A percentile compares a stretch with the other conserved stretches of the same genome.
Conservation (phyloP, 148 eudicot species). For the Euryodendron excelsum region DNA sequence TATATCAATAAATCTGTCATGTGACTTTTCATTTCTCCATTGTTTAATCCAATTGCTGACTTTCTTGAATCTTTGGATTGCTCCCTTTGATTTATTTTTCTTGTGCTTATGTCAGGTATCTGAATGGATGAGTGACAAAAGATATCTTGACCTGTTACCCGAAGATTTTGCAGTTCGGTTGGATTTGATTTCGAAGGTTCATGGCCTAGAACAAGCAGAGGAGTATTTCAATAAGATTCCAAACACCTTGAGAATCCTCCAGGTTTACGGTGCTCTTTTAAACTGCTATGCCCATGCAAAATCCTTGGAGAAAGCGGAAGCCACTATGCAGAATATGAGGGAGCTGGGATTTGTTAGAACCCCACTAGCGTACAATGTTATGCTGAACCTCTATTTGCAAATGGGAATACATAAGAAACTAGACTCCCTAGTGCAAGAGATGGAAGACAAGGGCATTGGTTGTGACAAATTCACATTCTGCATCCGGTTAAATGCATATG, state of each 20-base stretch:
- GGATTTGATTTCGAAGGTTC: slow-evolving; percentile 31
- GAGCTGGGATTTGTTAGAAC: slow-evolving; percentile 9
- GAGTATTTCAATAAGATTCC: slow-evolving; percentile 29
- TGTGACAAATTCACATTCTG: slow-evolving; percentile 22
- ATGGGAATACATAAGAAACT: slow-evolving; percentile 27
- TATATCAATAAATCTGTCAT: background rate
- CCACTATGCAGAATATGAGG: slow-evolving; percentile 27
- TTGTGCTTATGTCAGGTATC: slow-evolving; percentile 11
- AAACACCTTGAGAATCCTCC: slow-evolving; percentile 3
- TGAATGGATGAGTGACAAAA: slow-evolving; percentile 23
- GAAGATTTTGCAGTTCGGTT: slow-evolving; percentile 30
- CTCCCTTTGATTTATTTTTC: background rate
- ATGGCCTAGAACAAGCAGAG: slow-evolving; percentile 39
- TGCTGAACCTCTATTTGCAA: slow-evolving; percentile 29
- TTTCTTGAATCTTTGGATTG: background rate
- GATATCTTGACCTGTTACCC: background rate
- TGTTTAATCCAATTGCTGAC: background rate
- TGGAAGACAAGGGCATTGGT: slow-evolving; percentile 37
- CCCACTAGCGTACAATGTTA: slow-evolving; percentile 26
- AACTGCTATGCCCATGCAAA: slow-evolving; percentile 29
- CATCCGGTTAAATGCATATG: slow-evolving; percentile 26
- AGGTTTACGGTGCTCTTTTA: slow-evolving; percentile 39
- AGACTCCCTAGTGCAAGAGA: slow-evolving; percentile 27
- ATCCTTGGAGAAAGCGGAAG: slow-evolving; percentile 42
- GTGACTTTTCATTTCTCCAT: background rate